Percentiles rank a stretch among this genome's conserved stretches.
Conservation (phyloP, 257 asterid genomes). For the Linaria vulgaris region DNA sequence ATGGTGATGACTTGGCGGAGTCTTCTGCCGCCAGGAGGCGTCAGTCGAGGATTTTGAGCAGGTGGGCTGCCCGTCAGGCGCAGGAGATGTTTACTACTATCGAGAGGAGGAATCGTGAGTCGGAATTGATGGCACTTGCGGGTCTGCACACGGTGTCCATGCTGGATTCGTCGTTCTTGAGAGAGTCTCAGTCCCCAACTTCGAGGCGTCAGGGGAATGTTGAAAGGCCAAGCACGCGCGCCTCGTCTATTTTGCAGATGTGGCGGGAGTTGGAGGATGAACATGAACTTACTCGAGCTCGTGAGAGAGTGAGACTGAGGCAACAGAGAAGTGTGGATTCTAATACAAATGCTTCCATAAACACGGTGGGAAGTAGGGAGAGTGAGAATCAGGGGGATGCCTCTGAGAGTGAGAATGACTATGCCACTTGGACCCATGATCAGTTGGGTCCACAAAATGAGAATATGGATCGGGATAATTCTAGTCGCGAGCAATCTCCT, state of each 20-base stretch:
- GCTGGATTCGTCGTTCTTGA: constrained; percentile 83
- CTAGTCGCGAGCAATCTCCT: constrained; percentile 84
- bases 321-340: constrained; percentile 64
- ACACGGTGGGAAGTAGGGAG: constrained; percentile 54
- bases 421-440: constrained; percentile 51
- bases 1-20: constrained; percentile 92
- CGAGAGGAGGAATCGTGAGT: constrained; percentile 87
- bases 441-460: constrained; percentile 44
- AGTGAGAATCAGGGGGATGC: constrained; percentile 60
- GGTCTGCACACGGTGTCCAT: constrained; percentile 84
- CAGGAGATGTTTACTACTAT: constrained; percentile 87
- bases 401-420: constrained; percentile 64
- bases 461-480: constrained; percentile 48
- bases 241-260: constrained; percentile 87
- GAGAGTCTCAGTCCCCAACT: constrained; percentile 83
- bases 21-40: constrained; percentile 91
- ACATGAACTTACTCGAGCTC: constrained; percentile 57
- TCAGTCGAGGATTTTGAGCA: constrained; percentile 76
- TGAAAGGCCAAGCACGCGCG: constrained; percentile 74
- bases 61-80: constrained; percentile 90
- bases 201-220: constrained; percentile 71
- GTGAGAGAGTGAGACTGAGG: constrained; percentile 73
- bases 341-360: constrained; percentile 45
- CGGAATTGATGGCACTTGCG: constrained; percentile 86
- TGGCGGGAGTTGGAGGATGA: constrained; percentile 97